Evolutionary conservation across 176 grass and related monocot genomes (phyloP), one percentile per base, ranked within the genome.

Genomic region (Themeda triandra): DNA sequence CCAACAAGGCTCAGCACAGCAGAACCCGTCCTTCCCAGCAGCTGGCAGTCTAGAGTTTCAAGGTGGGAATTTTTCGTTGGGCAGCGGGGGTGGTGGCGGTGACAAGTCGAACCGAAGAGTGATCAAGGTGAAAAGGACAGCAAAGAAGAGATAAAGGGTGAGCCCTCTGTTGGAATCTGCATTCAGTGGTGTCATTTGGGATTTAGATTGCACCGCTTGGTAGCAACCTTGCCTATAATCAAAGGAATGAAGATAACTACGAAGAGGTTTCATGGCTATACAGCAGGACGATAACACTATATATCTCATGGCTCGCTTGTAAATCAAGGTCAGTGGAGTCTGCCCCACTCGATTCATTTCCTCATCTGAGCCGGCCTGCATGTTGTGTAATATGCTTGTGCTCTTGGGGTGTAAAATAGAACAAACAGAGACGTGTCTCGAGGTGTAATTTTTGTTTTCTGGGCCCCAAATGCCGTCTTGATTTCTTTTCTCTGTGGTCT

Each of bases 61-160:
- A 82, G 81, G 87, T 37, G 89, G 92, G 25, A 87, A 83, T 71
- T 91, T 94, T 71, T 94, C 89, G 4, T 49, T 91, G 77, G 92
- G 92, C 35, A 91, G 89, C 41, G 77, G 59, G 0, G 87, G 84
- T 4, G 83, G 75, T 0, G 88, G 86, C 0, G 89, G 92, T 6
- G 89, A 91, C 72, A 94, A 94, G 66, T 91, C 89, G 15, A 76
- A 36, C 67, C 80, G 92, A 71, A 83, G 87, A 45, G 68, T 89
- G 45, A 74, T 94, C 39, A 94, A 91, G 82, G 67, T 84, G 39
- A 87, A 81, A 78, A 85, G 92, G 76, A 27, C 13, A 64, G 14
- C 64, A 62, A 88, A 86, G 87, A 86, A 88, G 83, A 87, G 62
- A 80, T 87, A 80, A 76, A 76, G 21, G 21, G 53, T n/a, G 53